Conservation (phyloP, 306 rosid genomes). For the Pterocarpus macrocarpus region DNA sequence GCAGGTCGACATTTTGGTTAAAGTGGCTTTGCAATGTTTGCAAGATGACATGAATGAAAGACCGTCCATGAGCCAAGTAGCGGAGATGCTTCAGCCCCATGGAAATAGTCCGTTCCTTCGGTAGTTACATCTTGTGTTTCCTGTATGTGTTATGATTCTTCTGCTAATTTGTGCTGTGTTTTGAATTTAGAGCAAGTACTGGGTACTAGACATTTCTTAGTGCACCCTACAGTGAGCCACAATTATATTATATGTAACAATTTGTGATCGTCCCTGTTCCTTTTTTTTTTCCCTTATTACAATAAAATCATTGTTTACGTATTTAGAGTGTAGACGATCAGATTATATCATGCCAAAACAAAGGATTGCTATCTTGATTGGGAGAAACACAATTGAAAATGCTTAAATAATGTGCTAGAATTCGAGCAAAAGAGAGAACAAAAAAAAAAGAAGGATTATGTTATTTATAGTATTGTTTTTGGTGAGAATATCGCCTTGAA, state of each 20-base stretch:
- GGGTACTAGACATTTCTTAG: not conserved
- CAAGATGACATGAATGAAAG: conserved; percentile 66
- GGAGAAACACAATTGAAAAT: too few relatives aligned
- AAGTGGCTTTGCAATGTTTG: conserved; percentile 64
- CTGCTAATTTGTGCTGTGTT: not conserved
- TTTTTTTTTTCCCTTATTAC: too few relatives aligned
- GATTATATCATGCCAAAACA: too few relatives aligned
- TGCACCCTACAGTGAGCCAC: too few relatives aligned
- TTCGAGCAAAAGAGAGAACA: too few relatives aligned
- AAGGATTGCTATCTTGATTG: too few relatives aligned
- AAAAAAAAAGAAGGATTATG: too few relatives aligned
- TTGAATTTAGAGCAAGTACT: not conserved
- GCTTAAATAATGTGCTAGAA: too few relatives aligned
- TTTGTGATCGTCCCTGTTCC: too few relatives aligned
- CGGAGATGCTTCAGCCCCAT: conserved; percentile 55
- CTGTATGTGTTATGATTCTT: not conserved
- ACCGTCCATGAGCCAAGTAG: conserved; percentile 71
- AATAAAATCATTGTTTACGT: not conserved
- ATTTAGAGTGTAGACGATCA: too few relatives aligned
- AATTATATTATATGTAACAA: too few relatives aligned
- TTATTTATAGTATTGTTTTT: too few relatives aligned
- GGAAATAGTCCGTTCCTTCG: not conserved
- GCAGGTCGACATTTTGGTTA: conserved; percentile 52
- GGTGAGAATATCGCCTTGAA: not conserved
- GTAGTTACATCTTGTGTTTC: not conserved